Evolutionary conservation across 2,329 filamentous ascomycete genomes (phyloP), one percentile per base, ranked within the genome.

Genomic region (Nigrospora sphaerica): DNA sequence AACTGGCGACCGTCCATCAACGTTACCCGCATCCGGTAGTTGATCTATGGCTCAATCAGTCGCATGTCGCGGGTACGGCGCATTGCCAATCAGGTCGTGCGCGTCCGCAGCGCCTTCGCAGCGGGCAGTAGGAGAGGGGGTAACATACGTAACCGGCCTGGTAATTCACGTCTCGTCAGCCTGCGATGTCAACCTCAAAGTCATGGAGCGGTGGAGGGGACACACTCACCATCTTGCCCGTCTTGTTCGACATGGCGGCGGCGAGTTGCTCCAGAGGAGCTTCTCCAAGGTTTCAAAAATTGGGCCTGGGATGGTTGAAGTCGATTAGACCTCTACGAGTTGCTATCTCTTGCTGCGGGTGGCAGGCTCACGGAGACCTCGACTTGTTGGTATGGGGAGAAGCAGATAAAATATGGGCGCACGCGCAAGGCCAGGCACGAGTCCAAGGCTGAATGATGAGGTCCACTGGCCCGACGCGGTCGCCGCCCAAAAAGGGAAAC

Each of bases 1-100:
- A 98, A 95, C 69, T 96, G 89, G 62, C 93, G 85, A 54, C 89
- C 89, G 73, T 98, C 93, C 63, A 88, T 89, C 67, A 98, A 79
- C 47, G 91, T 97, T 54, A 96, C 86, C 65, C 92, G 86, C 91
- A 98, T 97, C 71, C 92, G 89, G 78, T 95, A 97, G 76, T 98
- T 97, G 79, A 98, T 95, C 93, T 97, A 64, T 48, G 60, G 52
- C 52, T 46, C 38, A 11, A 28, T 45, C 36, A 45, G 43, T 28
- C 39, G n/a, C 32, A 10, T 16, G n/a, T 23, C 13, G 18, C 0
- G 23, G 28, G 36, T 7, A 17, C 23, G 7, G 23, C 23, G 23
- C 23, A 28, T 6, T 28, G 23, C 23, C 19, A 37, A 19, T 35
- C 4, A 32, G 17, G 38, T 37, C 16, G 14, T 28, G 23, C 23